phyloP scores from a whole-genome alignment of 257 asterid species.

The Penstemon eatonii region DNA sequence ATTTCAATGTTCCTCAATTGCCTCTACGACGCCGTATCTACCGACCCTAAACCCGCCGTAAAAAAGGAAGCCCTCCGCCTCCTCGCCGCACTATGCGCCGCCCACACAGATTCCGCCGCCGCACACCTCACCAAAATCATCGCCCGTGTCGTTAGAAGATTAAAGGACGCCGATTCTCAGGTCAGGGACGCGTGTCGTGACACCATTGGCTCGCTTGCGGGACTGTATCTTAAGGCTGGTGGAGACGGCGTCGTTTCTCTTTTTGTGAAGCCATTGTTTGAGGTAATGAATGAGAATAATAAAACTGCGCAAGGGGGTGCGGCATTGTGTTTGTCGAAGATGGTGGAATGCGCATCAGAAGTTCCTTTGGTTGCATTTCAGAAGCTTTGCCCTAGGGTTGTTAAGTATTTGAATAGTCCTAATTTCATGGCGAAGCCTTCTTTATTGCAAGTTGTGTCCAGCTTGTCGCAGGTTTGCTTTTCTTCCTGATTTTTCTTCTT shows the following conservation, averaged over 20 bases:
- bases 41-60: conserved; percentile 80
- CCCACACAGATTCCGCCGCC: conserved; percentile 65
- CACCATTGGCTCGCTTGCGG: conserved; percentile 75
- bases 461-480: conserved; percentile 74
- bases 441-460: conserved; percentile 78
- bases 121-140: conserved; percentile 86
- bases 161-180: conserved; percentile 91
- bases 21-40: conserved; percentile 74
- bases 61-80: conserved; percentile 86
- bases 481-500: background rate
- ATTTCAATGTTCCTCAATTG: conserved; percentile 90
- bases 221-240: conserved; percentile 69
- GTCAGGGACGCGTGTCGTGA: conserved; percentile 94
- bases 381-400: conserved; percentile 84
- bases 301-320: conserved; percentile 92
- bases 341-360: conserved; percentile 77
- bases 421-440: conserved; percentile 92
- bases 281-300: conserved; percentile 87
- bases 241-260: conserved; percentile 69
- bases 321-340: conserved; percentile 79
- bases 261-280: conserved; percentile 89
- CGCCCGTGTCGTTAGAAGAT: conserved; percentile 70
- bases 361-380: conserved; percentile 67
- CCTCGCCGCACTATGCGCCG: conserved; percentile 61
- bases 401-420: conserved; percentile 73